phyloP scores from a whole-genome alignment of 148 eudicot genomes.

The Amaranthus cruentus region DNA sequence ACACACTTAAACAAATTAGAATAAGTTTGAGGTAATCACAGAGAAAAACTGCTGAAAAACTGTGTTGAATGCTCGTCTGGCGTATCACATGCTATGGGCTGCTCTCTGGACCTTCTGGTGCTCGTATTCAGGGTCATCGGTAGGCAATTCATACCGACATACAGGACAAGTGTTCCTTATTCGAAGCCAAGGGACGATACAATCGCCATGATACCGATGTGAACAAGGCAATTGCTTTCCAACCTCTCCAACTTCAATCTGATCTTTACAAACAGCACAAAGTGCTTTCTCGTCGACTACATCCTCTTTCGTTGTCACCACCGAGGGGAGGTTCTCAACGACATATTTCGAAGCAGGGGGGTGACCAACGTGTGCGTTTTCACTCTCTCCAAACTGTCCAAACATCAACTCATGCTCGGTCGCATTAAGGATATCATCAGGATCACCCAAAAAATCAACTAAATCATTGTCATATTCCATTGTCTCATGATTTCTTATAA shows the following conservation, averaged over 20 bases:
- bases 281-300: constrained; percentile 31
- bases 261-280: constrained; percentile 77
- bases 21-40: background rate
- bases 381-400: constrained; percentile 51
- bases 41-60: constrained; percentile 6
- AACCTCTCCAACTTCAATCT: constrained; percentile 41
- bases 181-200: constrained; percentile 67
- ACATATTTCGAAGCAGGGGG: constrained; percentile 55
- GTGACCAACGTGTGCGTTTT: constrained; percentile 27
- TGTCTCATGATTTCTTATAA: constrained; percentile 21
- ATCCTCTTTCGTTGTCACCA: constrained; percentile 38
- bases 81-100: constrained; percentile 23
- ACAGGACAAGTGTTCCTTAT: constrained; percentile 77
- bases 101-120: constrained; percentile 39
- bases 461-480: constrained; percentile 19
- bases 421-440: constrained; percentile 30
- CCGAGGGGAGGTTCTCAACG: constrained; percentile 35
- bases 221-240: constrained; percentile 58
- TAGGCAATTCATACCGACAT: constrained; percentile 64
- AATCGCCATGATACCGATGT: constrained; percentile 62
- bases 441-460: constrained; percentile 24
- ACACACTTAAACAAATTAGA: constrained; percentile 11
- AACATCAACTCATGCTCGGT: constrained; percentile 53
- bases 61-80: background rate
- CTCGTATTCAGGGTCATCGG: constrained; percentile 71